phyloP scores from a whole-genome alignment of 2,329 filamentous ascomycete genomes.

The Hirsutella minnesotensis region DNA sequence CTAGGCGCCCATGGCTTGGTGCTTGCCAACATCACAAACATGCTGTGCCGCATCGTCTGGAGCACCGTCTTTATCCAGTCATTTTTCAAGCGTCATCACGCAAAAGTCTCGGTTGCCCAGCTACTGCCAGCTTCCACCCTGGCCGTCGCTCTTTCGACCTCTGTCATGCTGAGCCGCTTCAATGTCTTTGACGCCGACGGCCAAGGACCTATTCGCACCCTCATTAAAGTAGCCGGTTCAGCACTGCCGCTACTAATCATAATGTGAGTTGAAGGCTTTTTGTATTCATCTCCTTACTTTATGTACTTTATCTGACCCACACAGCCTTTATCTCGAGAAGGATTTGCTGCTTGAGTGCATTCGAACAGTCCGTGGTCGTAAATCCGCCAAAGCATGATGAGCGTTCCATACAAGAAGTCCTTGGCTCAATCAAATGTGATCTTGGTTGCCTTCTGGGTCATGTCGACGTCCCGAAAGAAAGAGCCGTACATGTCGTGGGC shows the following conservation, averaged over 20 bases:
- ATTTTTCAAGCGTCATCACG: slow-evolving; percentile 44
- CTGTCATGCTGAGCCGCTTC: slow-evolving; percentile 14
- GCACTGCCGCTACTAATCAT: slow-evolving; percentile 39
- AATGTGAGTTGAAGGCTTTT: slow-evolving; percentile 41
- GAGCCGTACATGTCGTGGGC: slow-evolving; percentile 87
- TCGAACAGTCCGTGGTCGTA: slow-evolving; percentile 25
- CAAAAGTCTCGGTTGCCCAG: slow-evolving; percentile 13
- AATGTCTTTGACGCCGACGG: slow-evolving; percentile 12
- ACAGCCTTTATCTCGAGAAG: slow-evolving; percentile 42
- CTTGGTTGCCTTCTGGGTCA: slow-evolving; percentile 76
- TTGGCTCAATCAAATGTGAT: slow-evolving; percentile 65
- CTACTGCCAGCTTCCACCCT: slow-evolving; percentile 17
- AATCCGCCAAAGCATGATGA: slow-evolving; percentile 17
- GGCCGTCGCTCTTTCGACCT: slow-evolving; percentile 14
- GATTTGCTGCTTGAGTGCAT: slow-evolving; percentile 40
- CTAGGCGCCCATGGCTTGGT: slow-evolving; percentile 74
- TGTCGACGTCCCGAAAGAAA: slow-evolving; percentile 85
- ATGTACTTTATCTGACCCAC: slow-evolving; percentile 12
- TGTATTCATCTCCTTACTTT: slow-evolving; percentile 2
- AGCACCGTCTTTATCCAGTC: slow-evolving; percentile 58
- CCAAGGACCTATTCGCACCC: slow-evolving; percentile 16
- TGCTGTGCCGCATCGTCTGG: slow-evolving; percentile 76
- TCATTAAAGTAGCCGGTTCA: slow-evolving; percentile 36
- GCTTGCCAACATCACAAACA: slow-evolving; percentile 79
- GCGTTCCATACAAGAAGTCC: not conserved